A percentile compares a stretch with the other conserved stretches of the same genome.
phyloP scores from a whole-genome alignment of 371 early-diverging fungal species.

The Dipsacomyces acuminosporus region DNA sequence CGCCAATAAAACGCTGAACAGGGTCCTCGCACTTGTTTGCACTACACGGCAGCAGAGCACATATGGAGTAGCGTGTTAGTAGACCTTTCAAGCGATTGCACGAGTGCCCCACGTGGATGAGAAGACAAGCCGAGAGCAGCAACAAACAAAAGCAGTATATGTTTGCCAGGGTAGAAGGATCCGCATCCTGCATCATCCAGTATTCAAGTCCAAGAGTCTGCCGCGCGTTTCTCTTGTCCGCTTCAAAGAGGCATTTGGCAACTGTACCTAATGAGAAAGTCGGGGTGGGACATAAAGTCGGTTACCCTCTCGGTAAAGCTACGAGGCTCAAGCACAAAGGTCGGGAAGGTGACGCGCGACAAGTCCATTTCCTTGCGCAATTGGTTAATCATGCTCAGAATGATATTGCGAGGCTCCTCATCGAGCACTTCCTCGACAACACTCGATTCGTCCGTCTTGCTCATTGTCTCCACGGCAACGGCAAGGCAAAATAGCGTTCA shows the following conservation, averaged over 20 bases:
- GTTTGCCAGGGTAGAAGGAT: too few relatives aligned
- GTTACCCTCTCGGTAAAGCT: slow-evolving; percentile 93
- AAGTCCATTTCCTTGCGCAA: slow-evolving; percentile 87
- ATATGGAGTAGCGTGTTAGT: too few relatives aligned
- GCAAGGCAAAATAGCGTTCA: background rate
- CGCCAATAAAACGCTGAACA: slow-evolving; percentile 77
- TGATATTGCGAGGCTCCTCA: slow-evolving; percentile 80
- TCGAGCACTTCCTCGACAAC: slow-evolving; percentile 69
- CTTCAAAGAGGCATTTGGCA: too few relatives aligned
- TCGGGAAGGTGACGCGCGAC: slow-evolving; percentile 85
- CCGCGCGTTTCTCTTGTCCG: too few relatives aligned
- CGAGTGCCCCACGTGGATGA: too few relatives aligned
- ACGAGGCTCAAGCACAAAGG: slow-evolving; percentile 93
- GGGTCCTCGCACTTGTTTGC: slow-evolving; percentile 64
- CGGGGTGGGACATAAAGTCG: slow-evolving; percentile 94
- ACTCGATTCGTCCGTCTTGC: slow-evolving; percentile 18
- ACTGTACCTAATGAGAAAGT: slow-evolving; percentile 72
- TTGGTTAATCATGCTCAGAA: slow-evolving; percentile 80
- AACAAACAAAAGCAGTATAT: too few relatives aligned
- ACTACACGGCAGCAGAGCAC: slow-evolving; percentile 33
- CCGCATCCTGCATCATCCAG: too few relatives aligned
- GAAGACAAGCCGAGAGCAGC: too few relatives aligned
- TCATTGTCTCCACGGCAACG: slow-evolving; percentile 7
- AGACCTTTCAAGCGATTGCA: too few relatives aligned
- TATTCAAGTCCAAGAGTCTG: too few relatives aligned